These are phyloP conservation scores for Daldinia sp. DNA, from an alignment of 2,329 filamentous ascomycete species.

Conservation along the genomic window DNA sequence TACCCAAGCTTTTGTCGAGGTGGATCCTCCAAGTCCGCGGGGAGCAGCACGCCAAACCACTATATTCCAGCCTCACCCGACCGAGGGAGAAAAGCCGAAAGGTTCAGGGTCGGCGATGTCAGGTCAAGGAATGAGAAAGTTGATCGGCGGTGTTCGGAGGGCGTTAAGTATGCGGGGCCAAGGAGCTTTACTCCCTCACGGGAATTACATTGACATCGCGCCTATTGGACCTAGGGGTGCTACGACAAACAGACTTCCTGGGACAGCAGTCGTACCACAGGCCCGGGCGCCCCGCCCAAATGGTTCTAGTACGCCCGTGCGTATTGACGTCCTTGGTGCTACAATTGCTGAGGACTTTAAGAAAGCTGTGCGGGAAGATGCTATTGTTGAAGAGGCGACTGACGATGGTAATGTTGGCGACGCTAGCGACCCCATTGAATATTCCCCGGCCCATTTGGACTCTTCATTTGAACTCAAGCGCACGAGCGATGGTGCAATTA, in stretches of 20 bases:
- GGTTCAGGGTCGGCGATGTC: conserved; percentile 65
- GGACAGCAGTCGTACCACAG: conserved; percentile 68
- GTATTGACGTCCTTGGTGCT: conserved; percentile 85
- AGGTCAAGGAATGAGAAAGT: conserved; percentile 80
- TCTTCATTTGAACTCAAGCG: conserved; percentile 54
- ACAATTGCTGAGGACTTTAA: conserved; percentile 82
- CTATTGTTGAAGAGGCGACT: conserved; percentile 51
- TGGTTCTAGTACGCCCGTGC: conserved; percentile 61
- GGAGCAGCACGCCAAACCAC: conserved; percentile 63
- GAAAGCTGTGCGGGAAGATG: conserved; percentile 74
- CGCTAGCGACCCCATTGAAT: conserved; percentile 49
- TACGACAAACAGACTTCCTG: conserved; percentile 66
- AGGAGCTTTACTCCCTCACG: conserved; percentile 54
- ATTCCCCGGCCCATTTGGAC: conserved; percentile 56
- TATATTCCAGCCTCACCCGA: conserved; percentile 54
- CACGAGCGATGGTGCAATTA: conserved; percentile 67
- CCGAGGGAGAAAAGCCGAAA: conserved; percentile 53
- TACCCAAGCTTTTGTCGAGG: conserved; percentile 79
- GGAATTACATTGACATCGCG: conserved; percentile 58
- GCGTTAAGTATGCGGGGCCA: conserved; percentile 72
- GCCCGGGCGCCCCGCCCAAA: conserved; percentile 53
- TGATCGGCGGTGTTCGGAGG: conserved; percentile 85
- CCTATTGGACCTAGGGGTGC: conserved; percentile 61
- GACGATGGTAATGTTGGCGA: conserved; percentile 39
- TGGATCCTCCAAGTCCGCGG: conserved; percentile 61